Conservation (phyloP, 805 yeast species). For the Wickerhamiella slavikovae region DNA sequence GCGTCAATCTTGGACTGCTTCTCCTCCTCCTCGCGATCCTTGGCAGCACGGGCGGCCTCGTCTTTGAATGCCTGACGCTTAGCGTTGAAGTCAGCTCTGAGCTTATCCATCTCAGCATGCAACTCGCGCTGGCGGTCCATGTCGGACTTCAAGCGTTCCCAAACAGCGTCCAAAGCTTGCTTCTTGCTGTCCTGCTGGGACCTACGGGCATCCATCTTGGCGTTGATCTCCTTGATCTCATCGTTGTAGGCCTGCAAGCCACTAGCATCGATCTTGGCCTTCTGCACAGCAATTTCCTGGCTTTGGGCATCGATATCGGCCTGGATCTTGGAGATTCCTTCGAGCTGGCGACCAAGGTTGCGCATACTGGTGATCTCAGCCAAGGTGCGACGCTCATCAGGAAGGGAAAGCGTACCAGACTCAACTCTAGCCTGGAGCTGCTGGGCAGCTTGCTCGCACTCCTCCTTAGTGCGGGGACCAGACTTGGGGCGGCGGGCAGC, state of each 20-base stretch:
- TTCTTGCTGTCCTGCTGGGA: conserved; percentile 46
- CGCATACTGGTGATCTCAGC: conserved; percentile 73
- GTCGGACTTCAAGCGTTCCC: conserved; percentile 25
- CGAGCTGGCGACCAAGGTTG: conserved; percentile 62
- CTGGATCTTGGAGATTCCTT: conserved; percentile 52
- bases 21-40: conserved; percentile 56
- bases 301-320: conserved; percentile 61
- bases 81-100: conserved; percentile 44
- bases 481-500: conserved; percentile 50
- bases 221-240: conserved; percentile 48
- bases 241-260: conserved; percentile 44
- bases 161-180: conserved; percentile 34
- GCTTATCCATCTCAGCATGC: conserved; percentile 26
- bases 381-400: conserved; percentile 70
- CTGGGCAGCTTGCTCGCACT: conserved; percentile 16
- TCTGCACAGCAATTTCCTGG: conserved; percentile 53
- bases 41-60: conserved; percentile 48
- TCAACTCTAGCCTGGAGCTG: conserved; percentile 53
- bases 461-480: conserved; percentile 29
- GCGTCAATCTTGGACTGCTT: conserved; percentile 35
- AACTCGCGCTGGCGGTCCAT: conserved; percentile 47
- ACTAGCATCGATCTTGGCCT: conserved; percentile 35
- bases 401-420: conserved; percentile 62
- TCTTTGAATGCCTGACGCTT: conserved; percentile 57
- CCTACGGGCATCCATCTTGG: conserved; percentile 43